phyloP scores from a whole-genome alignment of 495 filamentous ascomycete genomes.

The Xanthoparmelia taractica region DNA sequence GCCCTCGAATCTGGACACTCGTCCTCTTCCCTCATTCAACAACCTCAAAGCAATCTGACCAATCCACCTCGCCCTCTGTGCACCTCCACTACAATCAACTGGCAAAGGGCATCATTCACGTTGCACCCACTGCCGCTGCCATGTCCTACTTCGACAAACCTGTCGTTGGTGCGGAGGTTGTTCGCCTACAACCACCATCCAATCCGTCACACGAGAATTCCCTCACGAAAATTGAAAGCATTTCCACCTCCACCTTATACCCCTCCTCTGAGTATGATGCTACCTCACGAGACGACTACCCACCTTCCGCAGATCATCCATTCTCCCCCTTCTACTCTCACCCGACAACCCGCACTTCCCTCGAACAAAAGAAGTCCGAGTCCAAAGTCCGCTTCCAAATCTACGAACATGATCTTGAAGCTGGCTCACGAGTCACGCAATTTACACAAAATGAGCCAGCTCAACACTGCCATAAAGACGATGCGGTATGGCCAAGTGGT shows the following conservation, averaged over 20 bases:
- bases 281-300: slow-evolving; percentile 7
- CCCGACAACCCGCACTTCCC: slow-evolving; percentile 24
- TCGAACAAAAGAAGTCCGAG: slow-evolving; percentile 22
- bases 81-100: not conserved
- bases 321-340: slow-evolving; percentile 26
- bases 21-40: not conserved
- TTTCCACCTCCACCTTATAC: slow-evolving; percentile 12
- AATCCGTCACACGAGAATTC: not conserved
- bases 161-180: slow-evolving; percentile 12
- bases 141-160: slow-evolving; percentile 13
- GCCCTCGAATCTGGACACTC: not conserved
- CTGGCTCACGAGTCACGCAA: slow-evolving; percentile 12
- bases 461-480: slow-evolving; percentile 1
- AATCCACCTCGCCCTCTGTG: not conserved
- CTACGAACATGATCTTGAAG: slow-evolving; percentile 17
- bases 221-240: slow-evolving; percentile 9
- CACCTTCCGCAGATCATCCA: slow-evolving; percentile 16
- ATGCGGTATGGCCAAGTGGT: slow-evolving; percentile 14
- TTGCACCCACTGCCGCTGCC: not conserved
- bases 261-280: slow-evolving; percentile 9
- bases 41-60: not conserved
- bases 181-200: slow-evolving; percentile 8
- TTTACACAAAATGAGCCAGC: not conserved
- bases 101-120: not conserved
- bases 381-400: slow-evolving; percentile 21